phyloP scores from a whole-genome alignment of 176 grass and related monocot species.

The Bothriochloa decipiens region DNA sequence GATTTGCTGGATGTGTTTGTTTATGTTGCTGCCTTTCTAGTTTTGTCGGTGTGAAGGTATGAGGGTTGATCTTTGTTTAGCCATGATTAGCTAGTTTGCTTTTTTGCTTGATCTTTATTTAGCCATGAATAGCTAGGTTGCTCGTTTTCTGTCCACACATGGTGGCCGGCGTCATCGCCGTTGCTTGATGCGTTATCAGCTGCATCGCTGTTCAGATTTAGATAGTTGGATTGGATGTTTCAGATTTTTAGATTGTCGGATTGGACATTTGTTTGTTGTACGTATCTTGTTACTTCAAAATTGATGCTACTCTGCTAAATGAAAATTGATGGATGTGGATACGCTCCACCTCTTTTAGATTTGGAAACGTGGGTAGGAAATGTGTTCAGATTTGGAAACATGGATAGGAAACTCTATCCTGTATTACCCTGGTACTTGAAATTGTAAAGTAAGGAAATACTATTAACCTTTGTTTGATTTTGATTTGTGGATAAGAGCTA shows the following conservation, averaged over 20 bases:
- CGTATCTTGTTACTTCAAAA: not conserved
- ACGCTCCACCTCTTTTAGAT: not conserved
- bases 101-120: not conserved
- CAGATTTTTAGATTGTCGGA: not conserved
- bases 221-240: not conserved
- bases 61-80: no score
- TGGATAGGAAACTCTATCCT: not conserved
- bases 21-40: not conserved
- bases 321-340: not conserved
- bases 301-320: not conserved
- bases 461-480: not conserved
- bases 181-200: not conserved
- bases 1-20: not conserved
- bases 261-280: not conserved
- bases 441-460: not conserved
- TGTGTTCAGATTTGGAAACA: not conserved
- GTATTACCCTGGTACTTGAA: not conserved
- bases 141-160: not conserved
- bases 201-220: not conserved
- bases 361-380: not conserved
- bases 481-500: not conserved
- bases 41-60: no score
- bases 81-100: not conserved
- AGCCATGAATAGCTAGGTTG: not conserved
- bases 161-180: not conserved